Conservation (phyloP, 176 grass and related monocot species). For the Alloteropsis semialata region DNA sequence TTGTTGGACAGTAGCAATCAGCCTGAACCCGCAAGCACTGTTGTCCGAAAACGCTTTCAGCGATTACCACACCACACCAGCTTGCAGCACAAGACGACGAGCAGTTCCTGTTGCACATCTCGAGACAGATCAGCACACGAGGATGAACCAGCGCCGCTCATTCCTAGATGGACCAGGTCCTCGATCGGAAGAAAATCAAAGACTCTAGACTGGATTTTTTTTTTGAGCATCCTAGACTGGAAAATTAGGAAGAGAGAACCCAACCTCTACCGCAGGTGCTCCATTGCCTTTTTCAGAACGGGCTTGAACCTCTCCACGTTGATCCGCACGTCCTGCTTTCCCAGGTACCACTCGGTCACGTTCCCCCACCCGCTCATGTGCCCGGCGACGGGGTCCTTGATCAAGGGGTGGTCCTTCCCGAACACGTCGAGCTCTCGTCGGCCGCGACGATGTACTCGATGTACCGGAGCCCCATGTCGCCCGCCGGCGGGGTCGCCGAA, state of each 20-base stretch:
- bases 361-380: conserved; percentile 58
- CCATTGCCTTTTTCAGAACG: conserved; percentile 31
- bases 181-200: too few species aligned
- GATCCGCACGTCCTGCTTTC: conserved; percentile 62
- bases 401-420: conserved; percentile 60
- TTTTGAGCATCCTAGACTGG: too few species aligned
- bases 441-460: conserved; percentile 51
- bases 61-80: neutral
- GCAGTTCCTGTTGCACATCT: neutral
- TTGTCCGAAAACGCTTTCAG: neutral
- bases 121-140: neutral
- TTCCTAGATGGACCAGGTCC: neutral
- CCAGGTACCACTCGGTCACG: conserved; percentile 67
- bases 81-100: neutral
- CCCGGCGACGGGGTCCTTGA: conserved; percentile 54
- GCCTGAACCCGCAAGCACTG: neutral
- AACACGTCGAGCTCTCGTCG: conserved; percentile 60
- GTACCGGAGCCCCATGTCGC: conserved; percentile 65
- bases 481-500: conserved; percentile 54
- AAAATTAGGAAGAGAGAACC: too few species aligned
- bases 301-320: conserved; percentile 46
- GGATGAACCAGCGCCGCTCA: neutral
- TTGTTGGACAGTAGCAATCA: neutral
- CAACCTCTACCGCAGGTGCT: conserved; percentile 37
- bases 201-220: too few species aligned